Base-by-base conservation (phyloP, 495 filamentous ascomycete species). In the Glarea lozoyensis region DNA sequence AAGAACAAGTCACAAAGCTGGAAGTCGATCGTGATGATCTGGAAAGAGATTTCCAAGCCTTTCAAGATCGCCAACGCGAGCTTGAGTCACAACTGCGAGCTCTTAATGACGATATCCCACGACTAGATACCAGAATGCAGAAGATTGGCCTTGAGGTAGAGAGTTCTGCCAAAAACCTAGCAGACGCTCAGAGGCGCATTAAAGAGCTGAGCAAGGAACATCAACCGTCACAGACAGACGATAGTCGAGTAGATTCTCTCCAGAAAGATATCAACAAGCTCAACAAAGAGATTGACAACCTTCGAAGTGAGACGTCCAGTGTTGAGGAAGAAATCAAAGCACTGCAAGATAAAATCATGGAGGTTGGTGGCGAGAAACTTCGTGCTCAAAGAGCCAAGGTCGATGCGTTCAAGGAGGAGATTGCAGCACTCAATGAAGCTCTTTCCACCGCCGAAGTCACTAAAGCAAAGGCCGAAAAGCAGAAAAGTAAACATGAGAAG, bases 281-380 rank as follows among this genome's bases (percentile, higher is more conserved):
- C 30, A 76, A 87, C 49, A 72, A 79, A 35, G 86, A 97, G 51
- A 75, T 94, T 16, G 76, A 82, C 25, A 85, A 83, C 49, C 71
- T 97, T 9, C 82, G 82, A 41, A 65, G 72, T 16, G 86, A 96
- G 59, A 94, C 84, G 29, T 69, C 81, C 12, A 86, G 79, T 20
- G 79, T 95, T 16, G 93, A 98, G 53, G 78, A 82, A 29, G 92
- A 95, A 60, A 95, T 98, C 51, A 86, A 92, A 62, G 68, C 66
- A 1, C 70, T 98, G 15, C 89, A 97, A 60, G 82, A 86, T 68
- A 93, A 92, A 68, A 97, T 98, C 54, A 96, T 97, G 90, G 83
- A 95, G 62, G 80, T 93, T 42, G 92, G 92, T 46, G 92, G 92
- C 64, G 88, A 96, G 33, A 82, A 84, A 58, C 78, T 98, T 9